Evolutionary conservation across 805 yeast species (phyloP).

Genomic region (Schwanniomyces sp.): DNA sequence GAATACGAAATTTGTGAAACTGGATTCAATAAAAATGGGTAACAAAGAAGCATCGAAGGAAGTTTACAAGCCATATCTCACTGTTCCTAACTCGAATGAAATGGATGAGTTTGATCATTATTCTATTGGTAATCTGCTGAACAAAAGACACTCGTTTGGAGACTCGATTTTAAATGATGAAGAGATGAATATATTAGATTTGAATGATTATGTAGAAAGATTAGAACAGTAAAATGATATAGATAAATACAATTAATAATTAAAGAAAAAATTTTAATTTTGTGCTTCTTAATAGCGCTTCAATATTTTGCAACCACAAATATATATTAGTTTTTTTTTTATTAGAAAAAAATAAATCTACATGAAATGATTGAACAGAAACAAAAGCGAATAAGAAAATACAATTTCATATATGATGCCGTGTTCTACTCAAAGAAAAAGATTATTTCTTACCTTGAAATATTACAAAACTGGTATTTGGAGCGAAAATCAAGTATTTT

Average conservation of each 20-base stretch:
- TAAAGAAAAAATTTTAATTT: too few relatives aligned
- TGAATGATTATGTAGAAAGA: constrained; percentile 10
- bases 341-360: too few relatives aligned
- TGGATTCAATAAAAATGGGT: neutral
- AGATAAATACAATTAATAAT: neutral
- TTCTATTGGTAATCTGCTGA: neutral
- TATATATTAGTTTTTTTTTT: neutral
- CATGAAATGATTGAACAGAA: neutral
- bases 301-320: constrained; percentile 1
- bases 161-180: constrained; percentile 21
- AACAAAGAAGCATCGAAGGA: neutral
- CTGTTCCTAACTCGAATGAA: neutral
- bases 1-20: neutral
- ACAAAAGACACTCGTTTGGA: neutral
- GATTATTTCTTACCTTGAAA: too few relatives aligned
- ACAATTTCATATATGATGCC: too few relatives aligned
- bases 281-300: neutral
- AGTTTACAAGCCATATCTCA: neutral
- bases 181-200: constrained; percentile 20
- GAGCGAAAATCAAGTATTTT: neutral
- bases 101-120: constrained; percentile 4
- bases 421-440: too few relatives aligned
- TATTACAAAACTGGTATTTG: neutral
- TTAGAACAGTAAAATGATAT: neutral
- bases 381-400: neutral